Percentiles rank a stretch among this genome's conserved stretches.
Conservation (phyloP, 148 eudicot genomes). For the Chenopodium formosanum region DNA sequence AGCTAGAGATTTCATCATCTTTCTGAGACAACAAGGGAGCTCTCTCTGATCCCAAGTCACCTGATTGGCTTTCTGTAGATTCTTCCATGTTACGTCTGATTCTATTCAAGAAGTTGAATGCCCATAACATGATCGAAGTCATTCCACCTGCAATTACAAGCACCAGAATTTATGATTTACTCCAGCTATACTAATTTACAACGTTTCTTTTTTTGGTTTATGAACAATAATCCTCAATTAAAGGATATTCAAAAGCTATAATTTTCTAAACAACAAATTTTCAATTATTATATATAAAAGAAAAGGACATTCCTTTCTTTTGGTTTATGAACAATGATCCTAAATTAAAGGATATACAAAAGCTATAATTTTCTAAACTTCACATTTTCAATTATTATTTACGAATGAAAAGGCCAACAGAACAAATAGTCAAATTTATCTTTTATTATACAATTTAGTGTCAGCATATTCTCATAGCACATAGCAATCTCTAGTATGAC, state of each 20-base stretch:
- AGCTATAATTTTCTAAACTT: not conserved
- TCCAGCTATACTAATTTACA: not conserved
- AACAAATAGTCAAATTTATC: not conserved
- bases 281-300: not conserved
- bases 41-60: constrained; percentile 41
- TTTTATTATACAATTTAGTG: not conserved
- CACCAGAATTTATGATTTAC: not conserved
- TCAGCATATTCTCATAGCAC: not conserved
- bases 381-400: not conserved
- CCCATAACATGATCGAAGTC: constrained; percentile 48
- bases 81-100: constrained; percentile 35
- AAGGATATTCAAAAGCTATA: not conserved
- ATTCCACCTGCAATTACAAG: constrained; percentile 48
- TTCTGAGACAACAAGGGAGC: constrained; percentile 59
- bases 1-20: constrained; percentile 66
- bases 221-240: not conserved
- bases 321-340: not conserved
- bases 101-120: constrained; percentile 41
- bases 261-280: not conserved
- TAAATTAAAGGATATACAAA: not conserved
- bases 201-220: not conserved
- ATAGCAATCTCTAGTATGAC: not conserved
- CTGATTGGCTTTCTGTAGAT: constrained; percentile 32
- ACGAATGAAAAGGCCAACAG: not conserved
- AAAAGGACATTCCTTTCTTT: not conserved